A percentile compares a stretch with the other conserved stretches of the same genome.
Conservation (phyloP, 148 eudicot genomes). For the Spergularia marina region DNA sequence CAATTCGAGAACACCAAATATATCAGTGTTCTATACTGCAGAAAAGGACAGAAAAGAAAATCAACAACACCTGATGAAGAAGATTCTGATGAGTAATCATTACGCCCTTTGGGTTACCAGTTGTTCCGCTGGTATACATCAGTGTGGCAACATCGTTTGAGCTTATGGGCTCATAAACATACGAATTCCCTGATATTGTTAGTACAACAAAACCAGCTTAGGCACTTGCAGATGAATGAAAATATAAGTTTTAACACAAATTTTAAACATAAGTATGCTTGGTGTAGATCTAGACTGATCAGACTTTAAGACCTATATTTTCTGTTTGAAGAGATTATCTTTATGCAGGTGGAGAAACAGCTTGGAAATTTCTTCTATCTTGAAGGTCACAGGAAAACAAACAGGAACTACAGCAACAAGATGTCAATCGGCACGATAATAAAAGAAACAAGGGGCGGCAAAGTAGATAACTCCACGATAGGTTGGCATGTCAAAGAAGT, state of each 20-base stretch:
- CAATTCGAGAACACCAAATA: too few relatives aligned
- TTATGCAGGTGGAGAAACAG: neutral
- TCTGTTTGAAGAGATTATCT: neutral
- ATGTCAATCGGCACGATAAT: too few relatives aligned
- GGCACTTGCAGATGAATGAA: conserved; percentile 1
- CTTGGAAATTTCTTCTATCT: neutral
- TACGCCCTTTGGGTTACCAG: conserved; percentile 94
- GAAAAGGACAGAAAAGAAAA: neutral
- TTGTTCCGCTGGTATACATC: conserved; percentile 94
- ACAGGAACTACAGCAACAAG: neutral
- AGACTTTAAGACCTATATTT: neutral
- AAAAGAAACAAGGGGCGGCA: too few relatives aligned
- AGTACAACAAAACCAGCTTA: neutral
- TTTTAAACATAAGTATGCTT: too few relatives aligned
- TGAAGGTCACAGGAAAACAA: neutral
- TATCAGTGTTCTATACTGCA: neutral
- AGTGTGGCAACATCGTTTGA: conserved; percentile 82
- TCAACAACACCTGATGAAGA: conserved; percentile 71
- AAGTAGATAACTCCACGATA: neutral
- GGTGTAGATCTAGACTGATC: neutral
- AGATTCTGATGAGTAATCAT: conserved; percentile 92
- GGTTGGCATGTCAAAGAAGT: neutral
- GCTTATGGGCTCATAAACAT: conserved; percentile 65
- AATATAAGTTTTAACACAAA: too few relatives aligned
- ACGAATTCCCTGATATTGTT: conserved; percentile 56